phyloP scores from a whole-genome alignment of 169 alveolate genomes.

The Plasmodium billcollinsi region DNA sequence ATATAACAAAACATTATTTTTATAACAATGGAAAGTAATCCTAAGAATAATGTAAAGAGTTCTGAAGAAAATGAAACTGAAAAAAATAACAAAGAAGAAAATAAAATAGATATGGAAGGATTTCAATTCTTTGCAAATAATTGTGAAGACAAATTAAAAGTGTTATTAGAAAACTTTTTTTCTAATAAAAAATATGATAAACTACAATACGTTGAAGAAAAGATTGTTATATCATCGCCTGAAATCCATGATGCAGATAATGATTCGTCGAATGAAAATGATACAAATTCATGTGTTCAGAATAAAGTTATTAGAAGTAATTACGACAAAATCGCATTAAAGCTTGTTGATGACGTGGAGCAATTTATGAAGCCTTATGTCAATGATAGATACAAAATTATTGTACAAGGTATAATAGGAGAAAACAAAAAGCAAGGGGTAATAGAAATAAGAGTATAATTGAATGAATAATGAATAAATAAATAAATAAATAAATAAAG shows the following conservation, averaged over 20 bases:
- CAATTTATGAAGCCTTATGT: slow-evolving; percentile 72
- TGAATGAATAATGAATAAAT: neutral
- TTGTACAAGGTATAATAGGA: slow-evolving; percentile 67
- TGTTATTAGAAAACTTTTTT: slow-evolving; percentile 47
- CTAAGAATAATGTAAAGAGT: slow-evolving; percentile 22
- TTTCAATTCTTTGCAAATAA: slow-evolving; percentile 60
- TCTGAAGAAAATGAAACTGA: slow-evolving; percentile 34
- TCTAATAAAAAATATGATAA: slow-evolving; percentile 28
- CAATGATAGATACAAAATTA: slow-evolving; percentile 69
- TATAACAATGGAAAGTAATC: slow-evolving; percentile 26
- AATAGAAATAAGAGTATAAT: slow-evolving; percentile 1
- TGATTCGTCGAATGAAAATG: slow-evolving; percentile 68
- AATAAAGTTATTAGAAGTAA: slow-evolving; percentile 45
- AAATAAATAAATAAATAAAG: slow-evolving; percentile 8
- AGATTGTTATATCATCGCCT: neutral
- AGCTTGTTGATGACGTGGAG: slow-evolving; percentile 59
- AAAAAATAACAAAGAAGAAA: slow-evolving; percentile 48
- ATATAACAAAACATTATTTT: neutral
- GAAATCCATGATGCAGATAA: slow-evolving; percentile 1
- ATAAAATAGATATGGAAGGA: slow-evolving; percentile 53
- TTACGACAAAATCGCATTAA: slow-evolving; percentile 64
- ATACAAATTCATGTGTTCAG: slow-evolving; percentile 23
- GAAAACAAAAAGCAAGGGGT: slow-evolving; percentile 76
- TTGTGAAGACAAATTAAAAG: slow-evolving; percentile 60
- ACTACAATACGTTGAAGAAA: slow-evolving; percentile 32